Evolutionary conservation across 2,329 filamentous ascomycete genomes (phyloP).

Genomic region (Neoscytalidium dimidiatum): DNA sequence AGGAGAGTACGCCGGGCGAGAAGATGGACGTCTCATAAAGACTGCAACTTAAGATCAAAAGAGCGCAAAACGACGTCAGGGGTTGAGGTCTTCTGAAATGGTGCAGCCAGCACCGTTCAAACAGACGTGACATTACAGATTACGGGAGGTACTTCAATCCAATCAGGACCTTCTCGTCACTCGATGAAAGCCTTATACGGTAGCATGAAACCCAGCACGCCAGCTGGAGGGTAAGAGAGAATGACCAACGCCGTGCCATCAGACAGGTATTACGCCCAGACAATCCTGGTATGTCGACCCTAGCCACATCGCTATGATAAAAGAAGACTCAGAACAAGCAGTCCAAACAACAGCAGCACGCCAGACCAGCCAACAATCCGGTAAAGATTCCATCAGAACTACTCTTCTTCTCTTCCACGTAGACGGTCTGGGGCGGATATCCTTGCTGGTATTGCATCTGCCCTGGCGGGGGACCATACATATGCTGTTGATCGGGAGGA

Average conservation of each 20-base stretch:
- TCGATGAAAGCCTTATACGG: background rate
- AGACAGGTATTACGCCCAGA: background rate
- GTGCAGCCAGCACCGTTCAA: background rate
- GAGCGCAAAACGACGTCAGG: background rate
- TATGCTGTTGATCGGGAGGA: constrained; percentile 5
- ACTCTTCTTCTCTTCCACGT: constrained; percentile 15
- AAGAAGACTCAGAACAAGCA: constrained; percentile 2
- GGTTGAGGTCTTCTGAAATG: background rate
- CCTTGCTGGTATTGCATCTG: constrained; percentile 15
- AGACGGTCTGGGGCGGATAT: background rate
- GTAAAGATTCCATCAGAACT: background rate
- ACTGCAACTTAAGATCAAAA: background rate
- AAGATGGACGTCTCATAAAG: constrained; percentile 19
- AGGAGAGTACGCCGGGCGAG: constrained; percentile 10
- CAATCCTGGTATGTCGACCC: background rate
- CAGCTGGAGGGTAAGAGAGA: background rate
- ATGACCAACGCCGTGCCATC: background rate
- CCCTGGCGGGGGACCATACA: background rate
- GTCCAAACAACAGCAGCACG: constrained; percentile 10
- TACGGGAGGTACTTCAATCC: background rate
- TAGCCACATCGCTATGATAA: background rate
- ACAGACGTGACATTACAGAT: constrained; percentile 2
- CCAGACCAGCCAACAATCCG: constrained; percentile 1
- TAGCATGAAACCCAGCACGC: background rate
- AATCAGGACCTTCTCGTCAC: background rate